Base-by-base conservation (phyloP, 768 basidiomycete genomes). In the Pisolithus albus region DNA sequence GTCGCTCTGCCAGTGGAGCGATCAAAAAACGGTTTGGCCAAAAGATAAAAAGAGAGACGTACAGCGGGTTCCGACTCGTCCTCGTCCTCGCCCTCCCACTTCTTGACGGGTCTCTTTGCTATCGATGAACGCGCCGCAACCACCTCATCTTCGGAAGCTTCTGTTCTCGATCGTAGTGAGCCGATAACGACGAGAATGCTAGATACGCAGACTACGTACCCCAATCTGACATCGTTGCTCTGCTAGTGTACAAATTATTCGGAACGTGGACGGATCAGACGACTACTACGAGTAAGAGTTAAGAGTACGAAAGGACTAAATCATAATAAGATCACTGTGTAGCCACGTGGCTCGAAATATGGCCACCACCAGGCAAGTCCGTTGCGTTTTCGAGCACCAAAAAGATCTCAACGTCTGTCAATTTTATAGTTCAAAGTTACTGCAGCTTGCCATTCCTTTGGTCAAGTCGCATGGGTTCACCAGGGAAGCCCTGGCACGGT, bases 51-150 rank as follows among this genome's bases (percentile, higher is more conserved):
- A 30, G 1, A 15, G 34, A 34, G 13, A 34, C 88, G 60, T 63
- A 94, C 92, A 48, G 82, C 88, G 39, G 87, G 88, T 2, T 57
- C 71, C n/a, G 83, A 80, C 11, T 84, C 84, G 0, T 94, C 92
- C 61, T 88, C 88, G 62, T 96, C 94, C 67, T 97, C 94, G 44
- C 88, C 94, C 55, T 84, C 86, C 85, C 88, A 96, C 69, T 86
- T 90, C 66, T 78, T 83, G 49, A 62, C 70, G 21, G 69, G 60
- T 41, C 51, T 52, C 26, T 55, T 61, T 34, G 52, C 49, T 46
- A 53, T 55, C 13, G 57, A 68, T 41, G 60, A 52, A 36, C 13
- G 28, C 10, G 11, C 30, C 18, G 66, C 70, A 18, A 66, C 52
- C 19, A 67, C 52, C 24, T 71, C 71, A 54, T 62, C 63, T 53